Percentiles rank a stretch among this genome's conserved stretches.
Conservation (phyloP, 306 rosid species). For the Dalbergia oliveri region DNA sequence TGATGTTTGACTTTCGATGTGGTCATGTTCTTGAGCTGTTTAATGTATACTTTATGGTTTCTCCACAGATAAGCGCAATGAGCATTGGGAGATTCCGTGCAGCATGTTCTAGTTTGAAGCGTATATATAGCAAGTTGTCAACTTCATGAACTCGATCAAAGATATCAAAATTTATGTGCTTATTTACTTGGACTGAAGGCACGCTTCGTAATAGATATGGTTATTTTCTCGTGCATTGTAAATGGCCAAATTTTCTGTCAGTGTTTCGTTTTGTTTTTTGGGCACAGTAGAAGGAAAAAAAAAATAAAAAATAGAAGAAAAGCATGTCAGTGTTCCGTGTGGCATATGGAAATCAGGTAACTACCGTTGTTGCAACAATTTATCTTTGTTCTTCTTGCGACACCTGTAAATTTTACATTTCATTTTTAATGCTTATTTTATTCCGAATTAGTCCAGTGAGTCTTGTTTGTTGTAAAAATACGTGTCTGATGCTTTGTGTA, state of each 20-base stretch:
- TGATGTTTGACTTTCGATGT: background rate
- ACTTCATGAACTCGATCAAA: constrained; percentile 36
- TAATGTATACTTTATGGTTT: constrained; percentile 14
- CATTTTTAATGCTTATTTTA: constrained; percentile 6
- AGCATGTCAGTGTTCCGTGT: constrained; percentile 29
- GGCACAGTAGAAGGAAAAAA: too few relatives aligned
- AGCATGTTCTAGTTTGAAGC: constrained; percentile 82
- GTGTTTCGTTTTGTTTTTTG: too few relatives aligned
- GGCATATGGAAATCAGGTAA: constrained; percentile 46
- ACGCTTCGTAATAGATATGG: constrained; percentile 33
- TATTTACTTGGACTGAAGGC: constrained; percentile 24
- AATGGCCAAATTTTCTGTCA: constrained; percentile 33
- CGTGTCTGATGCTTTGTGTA: background rate
- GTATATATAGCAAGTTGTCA: constrained; percentile 80
- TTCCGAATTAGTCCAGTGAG: background rate
- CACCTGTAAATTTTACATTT: background rate
- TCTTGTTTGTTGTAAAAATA: background rate
- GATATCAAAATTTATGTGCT: constrained; percentile 4
- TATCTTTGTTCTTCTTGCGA: background rate
- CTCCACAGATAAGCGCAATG: constrained; percentile 60
- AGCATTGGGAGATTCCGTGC: constrained; percentile 73
- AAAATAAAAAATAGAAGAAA: too few relatives aligned
- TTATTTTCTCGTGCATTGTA: constrained; percentile 47
- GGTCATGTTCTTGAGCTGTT: background rate
- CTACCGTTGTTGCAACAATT: constrained; percentile 41